Conservation (phyloP, 1,284 basidiomycete genomes). For the Hemileia vastatrix region DNA sequence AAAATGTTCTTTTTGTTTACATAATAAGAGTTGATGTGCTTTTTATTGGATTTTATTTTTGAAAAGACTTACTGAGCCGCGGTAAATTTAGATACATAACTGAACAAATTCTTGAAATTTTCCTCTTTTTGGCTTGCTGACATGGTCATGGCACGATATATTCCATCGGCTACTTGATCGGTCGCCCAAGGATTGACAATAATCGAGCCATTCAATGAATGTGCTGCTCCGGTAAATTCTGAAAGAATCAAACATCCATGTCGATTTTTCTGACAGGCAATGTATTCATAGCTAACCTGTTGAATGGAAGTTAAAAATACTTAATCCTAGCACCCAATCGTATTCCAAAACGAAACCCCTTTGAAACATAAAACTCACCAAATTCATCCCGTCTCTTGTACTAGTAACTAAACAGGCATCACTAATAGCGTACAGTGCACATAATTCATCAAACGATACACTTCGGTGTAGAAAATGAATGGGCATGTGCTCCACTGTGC, state of each 20-base stretch:
- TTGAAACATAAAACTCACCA: conserved; percentile 59
- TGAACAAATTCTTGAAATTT: conserved; percentile 90
- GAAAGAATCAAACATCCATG: conserved; percentile 96
- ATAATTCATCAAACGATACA: conserved; percentile 85
- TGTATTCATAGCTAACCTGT: conserved; percentile 98
- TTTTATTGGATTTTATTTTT: not conserved
- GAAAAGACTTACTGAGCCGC: conserved; percentile 9
- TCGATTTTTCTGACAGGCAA: conserved; percentile 82
- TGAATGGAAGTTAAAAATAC: too few relatives aligned
- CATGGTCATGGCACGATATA: conserved; percentile 88
- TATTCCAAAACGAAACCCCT: too few relatives aligned
- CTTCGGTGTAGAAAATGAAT: conserved; percentile 89
- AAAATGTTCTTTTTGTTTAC: not conserved
- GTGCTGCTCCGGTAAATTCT: conserved; percentile 95
- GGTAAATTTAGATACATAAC: conserved; percentile 43
- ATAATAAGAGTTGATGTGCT: not conserved
- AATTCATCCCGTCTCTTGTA: conserved; percentile 96
- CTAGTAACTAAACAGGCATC: conserved; percentile 93
- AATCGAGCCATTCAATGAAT: conserved; percentile 81
- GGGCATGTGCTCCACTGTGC: conserved; percentile 97
- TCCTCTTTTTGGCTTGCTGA: conserved; percentile 64
- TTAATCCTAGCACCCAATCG: too few relatives aligned
- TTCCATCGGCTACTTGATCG: conserved; percentile 89
- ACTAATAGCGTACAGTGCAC: conserved; percentile 88
- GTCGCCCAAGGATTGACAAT: conserved; percentile 73